Base-by-base conservation (phyloP, 2,329 filamentous ascomycete genomes). In the Fusarium sp. region DNA sequence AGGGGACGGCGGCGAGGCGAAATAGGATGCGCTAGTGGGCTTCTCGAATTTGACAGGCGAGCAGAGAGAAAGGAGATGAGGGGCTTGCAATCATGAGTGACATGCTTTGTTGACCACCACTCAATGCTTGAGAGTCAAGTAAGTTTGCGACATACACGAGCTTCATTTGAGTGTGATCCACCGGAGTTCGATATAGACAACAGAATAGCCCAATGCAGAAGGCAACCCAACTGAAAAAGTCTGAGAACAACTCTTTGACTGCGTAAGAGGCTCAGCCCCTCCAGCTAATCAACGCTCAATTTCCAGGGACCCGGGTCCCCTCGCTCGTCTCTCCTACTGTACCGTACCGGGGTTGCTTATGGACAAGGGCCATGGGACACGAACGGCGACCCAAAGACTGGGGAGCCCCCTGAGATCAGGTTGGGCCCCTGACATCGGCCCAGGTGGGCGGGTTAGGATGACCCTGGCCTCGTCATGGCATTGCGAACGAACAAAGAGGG, bases 401-500 rank as follows among this genome's bases (percentile, higher is more conserved):
- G 70, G 70, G 64, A 72, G 67, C 60, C 56, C 63, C 70, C 70
- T 73, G 70, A 63, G 64, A 71, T 68, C 70, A 71, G 46, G 70
- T 33, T 57, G 44, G 66, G 55, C 70, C 69, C 70, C 70, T 69
- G 64, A 62, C 57, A 53, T 30, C 46, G 64, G 60, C 52, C 68
- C 71, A 73, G 64, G 60, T 58, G 70, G 70, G 70, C 62, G 70
- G 72, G 74, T 74, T 75, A 60, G 69, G 71, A 70, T 75, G 57
- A 73, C 62, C 75, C 74, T 53, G 61, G 74, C 42, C 68, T 62
- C 38, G 49, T 55, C 60, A 52, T 58, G 53, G 49, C 52, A 45
- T 42, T 55, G 57, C 40, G 38, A 58, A 55, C 46, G 35, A 58
- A 55, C 57, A 60, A 62, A 58, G 73, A 73, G 70, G 72, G 67